Evolutionary conservation across 1,284 basidiomycete species (phyloP).

Genomic region (Xanthoconium separans): DNA sequence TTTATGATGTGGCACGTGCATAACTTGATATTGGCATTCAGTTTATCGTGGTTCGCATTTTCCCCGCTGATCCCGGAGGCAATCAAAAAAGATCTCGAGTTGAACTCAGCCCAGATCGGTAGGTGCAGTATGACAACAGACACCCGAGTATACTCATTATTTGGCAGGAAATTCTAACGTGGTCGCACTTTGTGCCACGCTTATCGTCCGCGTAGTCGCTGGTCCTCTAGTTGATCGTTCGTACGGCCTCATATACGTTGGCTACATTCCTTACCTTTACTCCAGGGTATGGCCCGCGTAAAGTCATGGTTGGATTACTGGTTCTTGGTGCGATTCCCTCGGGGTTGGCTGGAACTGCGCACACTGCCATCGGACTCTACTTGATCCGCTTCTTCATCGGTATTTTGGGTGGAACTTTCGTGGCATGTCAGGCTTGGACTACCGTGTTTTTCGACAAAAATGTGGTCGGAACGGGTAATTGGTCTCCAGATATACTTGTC

Average conservation of each 20-base stretch:
- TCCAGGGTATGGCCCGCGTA: constrained; percentile 52
- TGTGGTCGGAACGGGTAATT: constrained; percentile 48
- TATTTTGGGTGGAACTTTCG: constrained; percentile 61
- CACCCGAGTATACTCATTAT: neutral
- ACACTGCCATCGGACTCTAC: constrained; percentile 46
- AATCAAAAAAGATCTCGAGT: constrained; percentile 54
- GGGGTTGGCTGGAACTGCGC: constrained; percentile 56
- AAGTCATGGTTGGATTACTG: constrained; percentile 60
- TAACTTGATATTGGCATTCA: constrained; percentile 26
- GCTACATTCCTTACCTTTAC: neutral
- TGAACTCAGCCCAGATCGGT: constrained; percentile 48
- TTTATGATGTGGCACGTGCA: constrained; percentile 14
- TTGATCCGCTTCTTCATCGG: constrained; percentile 35
- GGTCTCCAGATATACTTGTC: neutral
- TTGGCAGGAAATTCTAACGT: constrained; percentile 55
- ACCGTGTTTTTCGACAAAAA: constrained; percentile 55
- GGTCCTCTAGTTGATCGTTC: constrained; percentile 58
- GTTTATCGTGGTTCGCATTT: constrained; percentile 67
- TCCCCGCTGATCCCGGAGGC: constrained; percentile 61
- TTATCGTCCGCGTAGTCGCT: constrained; percentile 43
- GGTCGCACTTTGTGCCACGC: constrained; percentile 38
- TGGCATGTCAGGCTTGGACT: constrained; percentile 42
- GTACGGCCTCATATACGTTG: constrained; percentile 12
- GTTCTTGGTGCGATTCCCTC: constrained; percentile 63
- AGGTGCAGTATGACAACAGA: neutral